Percentiles rank a stretch among this genome's conserved stretches.
Evolutionary conservation across 1,139 yeast species (phyloP).

Genomic region (Candida labiduridarum): DNA sequence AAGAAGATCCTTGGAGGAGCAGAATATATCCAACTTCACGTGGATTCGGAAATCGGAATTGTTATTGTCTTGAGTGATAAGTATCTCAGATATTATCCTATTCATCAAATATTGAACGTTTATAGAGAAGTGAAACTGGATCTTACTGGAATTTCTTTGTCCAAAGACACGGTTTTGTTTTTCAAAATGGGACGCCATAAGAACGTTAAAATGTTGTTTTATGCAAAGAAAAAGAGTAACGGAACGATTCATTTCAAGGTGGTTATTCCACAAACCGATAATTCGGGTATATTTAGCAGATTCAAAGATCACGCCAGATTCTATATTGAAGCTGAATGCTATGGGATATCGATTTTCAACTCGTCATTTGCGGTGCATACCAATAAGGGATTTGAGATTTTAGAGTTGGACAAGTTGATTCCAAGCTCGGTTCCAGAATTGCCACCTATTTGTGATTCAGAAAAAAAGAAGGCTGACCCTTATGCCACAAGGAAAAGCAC

Average conservation of each 20-base stretch:
- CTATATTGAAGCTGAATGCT: conserved; percentile 55
- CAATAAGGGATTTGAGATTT: conserved; percentile 66
- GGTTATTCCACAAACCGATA: conserved; percentile 51
- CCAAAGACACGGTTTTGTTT: conserved; percentile 45
- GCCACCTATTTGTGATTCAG: conserved; percentile 17
- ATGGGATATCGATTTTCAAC: conserved; percentile 58
- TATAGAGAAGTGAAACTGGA: conserved; percentile 37
- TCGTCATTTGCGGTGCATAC: conserved; percentile 69
- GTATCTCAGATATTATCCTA: conserved; percentile 60
- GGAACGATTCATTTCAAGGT: conserved; percentile 55
- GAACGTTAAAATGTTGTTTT: conserved; percentile 58
- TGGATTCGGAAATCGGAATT: conserved; percentile 58
- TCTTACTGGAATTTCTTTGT: conserved; percentile 35
- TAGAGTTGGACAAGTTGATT: conserved; percentile 60
- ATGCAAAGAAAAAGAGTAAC: conserved; percentile 51
- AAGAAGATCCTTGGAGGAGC: conserved; percentile 55
- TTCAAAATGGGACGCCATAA: conserved; percentile 66
- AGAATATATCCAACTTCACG: conserved; percentile 63
- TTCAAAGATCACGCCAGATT: conserved; percentile 53
- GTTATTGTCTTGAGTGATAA: conserved; percentile 62
- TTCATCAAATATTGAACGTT: conserved; percentile 46
- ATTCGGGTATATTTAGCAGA: conserved; percentile 51
- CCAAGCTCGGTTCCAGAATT: conserved; percentile 56
- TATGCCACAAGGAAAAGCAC: conserved; percentile 27
- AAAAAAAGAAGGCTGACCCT: conserved; percentile 24